A percentile compares a stretch with the other conserved stretches of the same genome.
These are phyloP conservation scores for Paraphoma sp. DNA, from an alignment of 2,329 filamentous ascomycete genomes.

Conservation along the genomic window DNA sequence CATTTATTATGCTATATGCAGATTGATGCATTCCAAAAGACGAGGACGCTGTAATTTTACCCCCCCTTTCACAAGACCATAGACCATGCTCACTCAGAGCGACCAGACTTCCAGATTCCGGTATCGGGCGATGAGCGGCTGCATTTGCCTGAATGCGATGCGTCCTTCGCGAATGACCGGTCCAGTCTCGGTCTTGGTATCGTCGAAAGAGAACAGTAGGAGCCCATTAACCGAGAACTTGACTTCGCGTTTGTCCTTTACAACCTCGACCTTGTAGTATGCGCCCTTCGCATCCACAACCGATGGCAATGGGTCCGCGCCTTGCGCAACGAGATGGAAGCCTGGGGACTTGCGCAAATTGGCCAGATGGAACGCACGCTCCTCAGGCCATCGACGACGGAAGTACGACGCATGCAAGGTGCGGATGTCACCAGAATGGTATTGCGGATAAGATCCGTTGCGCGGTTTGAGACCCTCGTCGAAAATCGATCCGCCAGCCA, in stretches of 20 bases:
- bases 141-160: conserved; percentile 43
- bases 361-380: conserved; percentile 37
- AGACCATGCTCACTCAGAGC: conserved; percentile 11
- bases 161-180: conserved; percentile 30
- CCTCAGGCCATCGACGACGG: conserved; percentile 29
- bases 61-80: not conserved
- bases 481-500: conserved; percentile 37
- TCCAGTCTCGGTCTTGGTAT: conserved; percentile 35
- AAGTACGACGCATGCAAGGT: conserved; percentile 27
- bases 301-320: conserved; percentile 37
- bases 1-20: too few species aligned
- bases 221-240: conserved; percentile 38
- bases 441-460: conserved; percentile 36
- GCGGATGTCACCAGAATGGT: conserved; percentile 28
- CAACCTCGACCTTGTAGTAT: conserved; percentile 40
- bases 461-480: conserved; percentile 29
- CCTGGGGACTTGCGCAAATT: conserved; percentile 42
- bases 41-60: not conserved
- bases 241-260: conserved; percentile 39
- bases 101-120: conserved; percentile 43
- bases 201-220: conserved; percentile 34
- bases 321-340: conserved; percentile 37
- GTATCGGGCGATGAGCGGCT: conserved; percentile 37
- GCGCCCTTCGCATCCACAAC: conserved; percentile 36
- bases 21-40: too few species aligned